Conservation (phyloP, 331 rosid species). For the Phaseolus coccineus region DNA sequence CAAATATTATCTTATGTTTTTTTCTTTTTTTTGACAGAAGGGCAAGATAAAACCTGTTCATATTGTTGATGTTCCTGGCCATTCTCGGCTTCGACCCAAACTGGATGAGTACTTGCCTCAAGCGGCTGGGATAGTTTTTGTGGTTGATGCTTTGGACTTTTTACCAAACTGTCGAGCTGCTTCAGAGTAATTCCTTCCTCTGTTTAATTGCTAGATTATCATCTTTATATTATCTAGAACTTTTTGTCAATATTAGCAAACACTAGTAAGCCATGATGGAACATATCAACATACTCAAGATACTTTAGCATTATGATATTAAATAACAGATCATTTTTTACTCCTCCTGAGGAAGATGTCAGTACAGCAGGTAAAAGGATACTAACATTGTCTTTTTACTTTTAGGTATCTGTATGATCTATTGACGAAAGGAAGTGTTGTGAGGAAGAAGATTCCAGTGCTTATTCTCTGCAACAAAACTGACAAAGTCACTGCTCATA, state of each 20-base stretch:
- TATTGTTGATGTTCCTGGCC: conserved; percentile 93
- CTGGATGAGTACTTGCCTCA: conserved; percentile 85
- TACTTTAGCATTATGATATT: conserved; percentile 8
- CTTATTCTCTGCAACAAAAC: conserved; percentile 93
- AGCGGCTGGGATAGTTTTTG: conserved; percentile 84
- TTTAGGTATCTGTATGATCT: conserved; percentile 81
- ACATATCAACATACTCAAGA: conserved; percentile 1
- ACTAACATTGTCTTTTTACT: conserved; percentile 34
- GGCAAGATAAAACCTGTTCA: conserved; percentile 78
- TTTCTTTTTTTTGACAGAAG: conserved; percentile 55
- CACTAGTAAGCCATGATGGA: conserved; percentile 22
- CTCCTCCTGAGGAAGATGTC: conserved; percentile 15
- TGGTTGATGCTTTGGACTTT: conserved; percentile 89
- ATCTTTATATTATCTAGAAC: conserved; percentile 3
- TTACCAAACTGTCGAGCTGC: conserved; percentile 83
- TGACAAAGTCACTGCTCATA: conserved; percentile 93
- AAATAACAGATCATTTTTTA: conserved; percentile 6
- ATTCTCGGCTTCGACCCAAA: conserved; percentile 91
- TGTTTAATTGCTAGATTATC: conserved; percentile 19
- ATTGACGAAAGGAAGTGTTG: conserved; percentile 85
- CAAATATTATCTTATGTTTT: conserved; percentile 29
- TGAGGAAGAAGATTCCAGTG: conserved; percentile 87
- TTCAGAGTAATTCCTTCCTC: conserved; percentile 73
- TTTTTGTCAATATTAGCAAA: conserved; percentile 22
- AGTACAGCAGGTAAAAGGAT: not conserved